Evolutionary conservation across 179 eudicot genomes (phyloP), one percentile per base, ranked within the genome.

Genomic region (Corrigiola litoralis): DNA sequence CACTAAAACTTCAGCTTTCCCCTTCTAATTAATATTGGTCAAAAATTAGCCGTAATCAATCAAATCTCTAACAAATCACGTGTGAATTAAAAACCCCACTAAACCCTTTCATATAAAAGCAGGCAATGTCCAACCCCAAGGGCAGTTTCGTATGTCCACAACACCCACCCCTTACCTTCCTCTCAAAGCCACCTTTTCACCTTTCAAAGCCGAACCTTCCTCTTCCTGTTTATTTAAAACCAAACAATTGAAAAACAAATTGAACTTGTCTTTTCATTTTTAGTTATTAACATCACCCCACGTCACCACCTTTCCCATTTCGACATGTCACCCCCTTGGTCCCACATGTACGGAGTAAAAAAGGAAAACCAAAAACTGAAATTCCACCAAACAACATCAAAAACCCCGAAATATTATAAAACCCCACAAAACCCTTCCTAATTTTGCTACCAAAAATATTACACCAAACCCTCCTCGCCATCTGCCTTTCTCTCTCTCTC

Each of bases 341-440:
- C 66, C 61, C 38, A 64, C 53, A 42, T 37, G 42, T 57, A 64
- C 44, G 46, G 34, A 55, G 24, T 27, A 25, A 20, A 64, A 48
- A 62, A 17, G 1, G 10, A 46, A 18, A 31, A 1, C 21, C 11
- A 44, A 28, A 5, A 16, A 38, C 13, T 47, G 27, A 27, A 23
- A 8, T 50, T 23, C 28, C 1, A n/a, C 0, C 17, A 41, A 66
- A 40, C 0, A 44, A n/a, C 12, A 24, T 18, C 14, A 50, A 37
- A 50, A 24, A 17, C 4, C 6, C 27, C 3, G 21, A 45, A 65
- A n/a, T n/a, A n/a, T n/a, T 65, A 64, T 56, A 71, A 65, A 65
- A 65, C 71, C 71, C 60, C 58, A 20, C 44, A 20, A 73, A 73
- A 67, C 77, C 72, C 72, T 67, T 36, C 10, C 3, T 17, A 11